Evolutionary conservation across 805 yeast genomes (phyloP), one percentile per base, ranked within the genome.

Genomic region (Saturnispora galanensis): DNA sequence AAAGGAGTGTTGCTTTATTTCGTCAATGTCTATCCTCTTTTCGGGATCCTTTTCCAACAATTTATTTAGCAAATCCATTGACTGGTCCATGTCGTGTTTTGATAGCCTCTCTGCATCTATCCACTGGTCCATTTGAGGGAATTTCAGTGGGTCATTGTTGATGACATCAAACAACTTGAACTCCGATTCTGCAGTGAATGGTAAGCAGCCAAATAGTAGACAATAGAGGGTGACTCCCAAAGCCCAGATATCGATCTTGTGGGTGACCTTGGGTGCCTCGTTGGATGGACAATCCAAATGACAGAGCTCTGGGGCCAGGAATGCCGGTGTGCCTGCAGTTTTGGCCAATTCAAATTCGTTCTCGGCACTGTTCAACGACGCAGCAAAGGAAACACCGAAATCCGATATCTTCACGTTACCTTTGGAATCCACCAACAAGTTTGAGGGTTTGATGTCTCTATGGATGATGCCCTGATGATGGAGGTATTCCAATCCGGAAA

Each of bases 291-390:
- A 72, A 45, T 73, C 76, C 1, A 84, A 79, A 44, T 73, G 71
- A 58, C 96, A 89, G 39, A 89, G 69, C 59, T 93, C 99, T 0
- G 96, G 96, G 0, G 97, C 95, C 56, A 88, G 81, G 61, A 90
- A 90, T 0, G 96, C 97, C 2, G 97, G 97, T 0, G 97, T 90
- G 5, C 97, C 98, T 0, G 95, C 97, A 0, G 97, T 90, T 62
- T 89, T 90, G 1, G 96, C 94, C 49, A 90, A 69, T 54, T 90
- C 97, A 45, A 79, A 67, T 50, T 88, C 96, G 51, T 75, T 70
- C 46, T 60, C 59, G 26, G 26, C 26, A 28, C 74, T 77, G 41
- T 76, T 78, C 26, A 58, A 36, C 31, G 53, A 56, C 1, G 65
- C 58, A 1, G 90, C 87, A 62, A 85, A 84, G 1, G 96, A 86